phyloP scores from a whole-genome alignment of 192 early-diverging fungal species.

The Rhizophagus sp. region DNA sequence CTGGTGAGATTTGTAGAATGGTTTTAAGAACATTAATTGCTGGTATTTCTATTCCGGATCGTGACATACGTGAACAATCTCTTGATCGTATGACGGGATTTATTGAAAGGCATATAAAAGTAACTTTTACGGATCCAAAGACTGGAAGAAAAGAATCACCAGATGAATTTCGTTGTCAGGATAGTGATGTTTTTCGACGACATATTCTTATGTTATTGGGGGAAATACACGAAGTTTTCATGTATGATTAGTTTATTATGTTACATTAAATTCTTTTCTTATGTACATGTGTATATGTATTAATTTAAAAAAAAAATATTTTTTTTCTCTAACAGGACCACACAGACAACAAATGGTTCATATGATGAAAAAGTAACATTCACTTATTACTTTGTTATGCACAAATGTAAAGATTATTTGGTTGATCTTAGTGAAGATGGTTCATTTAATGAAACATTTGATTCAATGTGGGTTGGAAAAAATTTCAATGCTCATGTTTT shows the following conservation, averaged over 20 bases:
- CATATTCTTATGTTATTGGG: constrained; percentile 27
- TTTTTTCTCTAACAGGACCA: background rate
- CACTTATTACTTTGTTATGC: constrained; percentile 23
- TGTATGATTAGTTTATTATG: constrained; percentile 5
- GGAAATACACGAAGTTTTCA: constrained; percentile 31
- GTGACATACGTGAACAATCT: constrained; percentile 7
- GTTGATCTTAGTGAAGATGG: background rate
- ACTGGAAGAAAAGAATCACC: background rate
- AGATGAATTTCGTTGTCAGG: constrained; percentile 15
- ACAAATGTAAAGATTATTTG: constrained; percentile 22
- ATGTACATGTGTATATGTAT: background rate
- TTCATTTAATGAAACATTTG: background rate
- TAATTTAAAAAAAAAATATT: no score
- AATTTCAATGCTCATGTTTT: constrained; percentile 6
- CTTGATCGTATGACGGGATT: constrained; percentile 20
- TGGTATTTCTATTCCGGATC: constrained; percentile 18
- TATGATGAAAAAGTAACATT: constrained; percentile 27
- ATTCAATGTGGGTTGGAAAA: constrained; percentile 9
- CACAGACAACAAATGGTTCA: constrained; percentile 6
- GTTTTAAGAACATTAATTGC: constrained; percentile 20
- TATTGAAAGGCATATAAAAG: constrained; percentile 22
- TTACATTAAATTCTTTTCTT: background rate
- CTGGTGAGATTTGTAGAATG: constrained; percentile 28
- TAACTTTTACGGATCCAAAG: background rate
- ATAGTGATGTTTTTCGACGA: constrained; percentile 23